Conservation (phyloP, 257 asterid genomes). For the Lycium ferocissimum region DNA sequence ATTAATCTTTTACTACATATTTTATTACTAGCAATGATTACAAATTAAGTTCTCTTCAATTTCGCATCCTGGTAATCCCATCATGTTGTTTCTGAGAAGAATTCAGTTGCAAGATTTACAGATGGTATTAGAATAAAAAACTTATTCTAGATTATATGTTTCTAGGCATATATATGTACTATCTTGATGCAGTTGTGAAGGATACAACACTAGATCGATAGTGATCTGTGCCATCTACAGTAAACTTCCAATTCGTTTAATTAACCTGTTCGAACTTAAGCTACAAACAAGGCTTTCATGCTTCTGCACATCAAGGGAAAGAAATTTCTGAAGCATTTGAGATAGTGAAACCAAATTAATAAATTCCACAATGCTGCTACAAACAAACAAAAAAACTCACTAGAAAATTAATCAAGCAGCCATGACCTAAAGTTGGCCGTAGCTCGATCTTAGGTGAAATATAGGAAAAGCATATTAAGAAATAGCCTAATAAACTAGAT, state of each 20-base stretch:
- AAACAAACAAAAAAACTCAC: not conserved
- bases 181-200: not conserved
- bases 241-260: too few species aligned
- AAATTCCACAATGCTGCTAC: constrained; percentile 3
- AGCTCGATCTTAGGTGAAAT: not conserved
- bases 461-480: not conserved
- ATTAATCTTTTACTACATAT: not conserved
- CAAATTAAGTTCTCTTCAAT: not conserved
- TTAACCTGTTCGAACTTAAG: too few species aligned
- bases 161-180: too few species aligned
- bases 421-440: not conserved
- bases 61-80: not conserved
- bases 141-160: not conserved
- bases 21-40: not conserved
- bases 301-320: too few species aligned
- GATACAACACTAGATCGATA: not conserved
- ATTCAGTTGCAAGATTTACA: not conserved
- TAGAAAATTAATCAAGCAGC: not conserved
- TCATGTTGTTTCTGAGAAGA: not conserved
- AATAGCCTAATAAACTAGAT: not conserved
- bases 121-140: too few species aligned
- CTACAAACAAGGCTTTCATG: too few species aligned
- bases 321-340: not conserved
- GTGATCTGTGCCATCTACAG: too few species aligned
- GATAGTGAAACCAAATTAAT: constrained; percentile 9